Evolutionary conservation across 768 basidiomycete genomes (phyloP), one percentile per base, ranked within the genome.

Genomic region (Pleurotus cornucopiae): DNA sequence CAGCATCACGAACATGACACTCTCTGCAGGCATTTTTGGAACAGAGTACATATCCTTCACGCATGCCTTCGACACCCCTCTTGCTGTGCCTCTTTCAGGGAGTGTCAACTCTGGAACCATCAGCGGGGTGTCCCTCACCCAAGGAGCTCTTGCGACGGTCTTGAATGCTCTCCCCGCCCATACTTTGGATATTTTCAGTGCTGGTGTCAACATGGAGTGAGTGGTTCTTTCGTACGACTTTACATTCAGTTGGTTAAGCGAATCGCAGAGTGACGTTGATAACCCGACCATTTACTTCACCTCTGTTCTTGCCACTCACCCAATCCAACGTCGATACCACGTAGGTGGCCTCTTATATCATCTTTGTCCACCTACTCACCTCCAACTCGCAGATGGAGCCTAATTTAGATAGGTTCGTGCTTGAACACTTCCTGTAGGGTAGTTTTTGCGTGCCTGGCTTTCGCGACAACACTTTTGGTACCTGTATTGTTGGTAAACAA

Each of bases 101-200:
- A 52, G 7, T 25, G 20, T 40, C 37, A 52, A 52, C 18, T 52
- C 51, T 6, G 51, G 51, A 6, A 52, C 18, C 34, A 52, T 52
- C 51, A 39, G 9, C 37, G 38, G 20, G 6, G 51, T 41, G 20
- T 11, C 14, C 18, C 51, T 52, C 23, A 38, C 51, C 18, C 51
- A 52, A 21, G 38, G 38, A 3, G 14, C 18, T 23, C 23, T 52
- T 12, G 1, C 21, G 5, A 52, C 51, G 1, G 18, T 52, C 13
- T 14, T 41, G 4, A 52, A 40, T 11, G 51, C 51, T 37, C 13
- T 30, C 5, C 38, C 51, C 18, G 51, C 38, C 9, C 37, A 11
- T 2, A 30, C 5, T 52, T 20, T 52, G 38, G 51, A 52, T 14
- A 30, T 52, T 11, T 14, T 34, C 51, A 41, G 51, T 40, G 51